A percentile compares a stretch with the other conserved stretches of the same genome.
These are phyloP conservation scores for Pleurotus pulmonarius DNA, from an alignment of 768 basidiomycete species.

Conservation along the genomic window DNA sequence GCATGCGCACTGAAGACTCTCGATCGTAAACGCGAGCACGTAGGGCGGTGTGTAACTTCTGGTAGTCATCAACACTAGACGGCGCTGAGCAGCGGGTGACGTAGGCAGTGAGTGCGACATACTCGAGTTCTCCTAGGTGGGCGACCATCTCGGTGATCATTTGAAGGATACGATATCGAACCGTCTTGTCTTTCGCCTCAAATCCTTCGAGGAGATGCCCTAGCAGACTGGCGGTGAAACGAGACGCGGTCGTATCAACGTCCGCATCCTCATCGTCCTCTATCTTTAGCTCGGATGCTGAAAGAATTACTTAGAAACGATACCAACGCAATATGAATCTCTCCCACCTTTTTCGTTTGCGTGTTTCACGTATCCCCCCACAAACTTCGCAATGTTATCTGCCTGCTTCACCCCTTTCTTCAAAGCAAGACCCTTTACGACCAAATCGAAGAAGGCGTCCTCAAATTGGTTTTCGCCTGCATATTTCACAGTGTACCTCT, in stretches of 20 bases:
- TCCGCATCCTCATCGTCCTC: conserved; percentile 40
- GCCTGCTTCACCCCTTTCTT: conserved; percentile 81
- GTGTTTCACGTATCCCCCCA: conserved; percentile 73
- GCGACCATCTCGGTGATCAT: conserved; percentile 77
- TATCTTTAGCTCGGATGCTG: conserved; percentile 37
- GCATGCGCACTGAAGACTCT: conserved; percentile 71
- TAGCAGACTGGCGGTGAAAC: conserved; percentile 65
- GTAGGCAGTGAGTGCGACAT: conserved; percentile 21
- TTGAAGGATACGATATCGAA: conserved; percentile 77
- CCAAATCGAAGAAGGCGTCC: conserved; percentile 53
- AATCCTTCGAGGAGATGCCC: conserved; percentile 74
- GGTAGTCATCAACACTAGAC: conserved; percentile 73
- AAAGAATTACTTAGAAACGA: neutral
- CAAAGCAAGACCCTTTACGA: conserved; percentile 57
- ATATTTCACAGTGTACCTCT: conserved; percentile 38
- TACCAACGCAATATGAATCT: neutral
- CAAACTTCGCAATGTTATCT: conserved; percentile 79
- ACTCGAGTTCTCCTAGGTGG: conserved; percentile 86
- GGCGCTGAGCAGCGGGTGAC: neutral
- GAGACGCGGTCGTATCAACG: conserved; percentile 60
- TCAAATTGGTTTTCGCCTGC: conserved; percentile 79
- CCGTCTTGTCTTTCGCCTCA: conserved; percentile 80
- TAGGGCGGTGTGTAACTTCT: conserved; percentile 53
- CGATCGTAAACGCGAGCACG: conserved; percentile 77
- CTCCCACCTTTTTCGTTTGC: conserved; percentile 71